Percentiles rank a stretch among this genome's conserved stretches.
These are phyloP conservation scores for Pseudogymnoascus sp. DNA, from an alignment of 2,329 filamentous ascomycete genomes.

Conservation along the genomic window DNA sequence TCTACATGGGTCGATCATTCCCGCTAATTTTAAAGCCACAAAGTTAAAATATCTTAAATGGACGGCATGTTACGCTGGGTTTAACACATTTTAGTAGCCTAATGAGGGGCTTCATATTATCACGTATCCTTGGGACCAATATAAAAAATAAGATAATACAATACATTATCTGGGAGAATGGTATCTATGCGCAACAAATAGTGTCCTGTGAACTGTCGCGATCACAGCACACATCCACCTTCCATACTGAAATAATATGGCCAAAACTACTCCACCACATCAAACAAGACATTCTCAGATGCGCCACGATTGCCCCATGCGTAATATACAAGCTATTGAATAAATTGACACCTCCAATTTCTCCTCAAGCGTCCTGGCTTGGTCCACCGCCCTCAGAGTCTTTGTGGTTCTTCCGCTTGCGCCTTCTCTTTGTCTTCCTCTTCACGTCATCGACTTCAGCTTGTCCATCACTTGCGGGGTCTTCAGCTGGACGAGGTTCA, in stretches of 20 bases:
- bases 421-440: conserved; percentile 2
- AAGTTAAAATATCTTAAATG: conserved; percentile 9
- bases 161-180: background rate
- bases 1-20: conserved; percentile 4
- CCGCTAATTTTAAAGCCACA: background rate
- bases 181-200: background rate
- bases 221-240: background rate
- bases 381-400: background rate
- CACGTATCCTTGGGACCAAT: too few species aligned
- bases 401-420: conserved; percentile 6
- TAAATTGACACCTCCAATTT: background rate
- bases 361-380: background rate
- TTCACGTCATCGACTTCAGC: conserved; percentile 6
- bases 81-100: background rate
- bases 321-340: background rate
- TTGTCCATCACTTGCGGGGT: background rate
- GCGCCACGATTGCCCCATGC: background rate
- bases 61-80: background rate
- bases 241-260: background rate
- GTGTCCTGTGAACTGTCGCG: background rate
- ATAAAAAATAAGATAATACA: background rate
- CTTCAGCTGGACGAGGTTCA: background rate
- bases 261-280: background rate
- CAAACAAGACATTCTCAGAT: background rate
- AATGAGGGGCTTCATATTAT: too few species aligned